Evolutionary conservation across 257 asterid genomes (phyloP), one percentile per base, ranked within the genome.

Genomic region (Fraxinus americana): DNA sequence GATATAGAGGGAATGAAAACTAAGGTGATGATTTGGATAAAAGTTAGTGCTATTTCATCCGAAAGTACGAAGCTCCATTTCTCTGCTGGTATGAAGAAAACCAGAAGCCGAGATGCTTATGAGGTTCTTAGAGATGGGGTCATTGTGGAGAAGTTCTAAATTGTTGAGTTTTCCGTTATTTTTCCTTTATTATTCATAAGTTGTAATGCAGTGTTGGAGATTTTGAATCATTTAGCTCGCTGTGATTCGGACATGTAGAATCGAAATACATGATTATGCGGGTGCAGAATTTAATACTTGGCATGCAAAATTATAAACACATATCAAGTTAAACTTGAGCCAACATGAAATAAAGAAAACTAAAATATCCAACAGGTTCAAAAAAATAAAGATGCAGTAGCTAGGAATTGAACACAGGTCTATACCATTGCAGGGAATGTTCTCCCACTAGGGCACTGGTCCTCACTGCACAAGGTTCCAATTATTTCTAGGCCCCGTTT

Each of bases 351-450:
- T 43, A 13, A 2, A 4, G 3, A 11, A 10, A 43, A 43, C 52
- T 43, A 43, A 43, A 43, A 43, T 43, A 43, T 43, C 3, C 9
- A 43, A 43, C 16, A 43, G 16, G 52, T 43, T 43, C 52, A n/a
- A n/a, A n/a, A n/a, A n/a, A n/a, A n/a, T n/a, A n/a, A n/a, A n/a
- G n/a, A 1, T 87, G 91, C 91, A 89, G 87, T 90, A 85, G 90
- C 91, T 88, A 90, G 91, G 92, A 89, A 89, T 87, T 91, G 86
- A 91, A 86, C 89, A 91, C 88, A 91, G 92, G 89, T 89, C 90
- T 86, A 92, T 89, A 87, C 91, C 90, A 89, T 87, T 90, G 93
- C 91, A 89, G 93, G 91, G 91, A 87, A 88, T 83, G 87, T 85
- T 86, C 89, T 85, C 85, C 85, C 87, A 85, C 88, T 85, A 83